Evolutionary conservation across 495 filamentous ascomycete genomes (phyloP), one percentile per base, ranked within the genome.

Genomic region (Penicillium desertorum): DNA sequence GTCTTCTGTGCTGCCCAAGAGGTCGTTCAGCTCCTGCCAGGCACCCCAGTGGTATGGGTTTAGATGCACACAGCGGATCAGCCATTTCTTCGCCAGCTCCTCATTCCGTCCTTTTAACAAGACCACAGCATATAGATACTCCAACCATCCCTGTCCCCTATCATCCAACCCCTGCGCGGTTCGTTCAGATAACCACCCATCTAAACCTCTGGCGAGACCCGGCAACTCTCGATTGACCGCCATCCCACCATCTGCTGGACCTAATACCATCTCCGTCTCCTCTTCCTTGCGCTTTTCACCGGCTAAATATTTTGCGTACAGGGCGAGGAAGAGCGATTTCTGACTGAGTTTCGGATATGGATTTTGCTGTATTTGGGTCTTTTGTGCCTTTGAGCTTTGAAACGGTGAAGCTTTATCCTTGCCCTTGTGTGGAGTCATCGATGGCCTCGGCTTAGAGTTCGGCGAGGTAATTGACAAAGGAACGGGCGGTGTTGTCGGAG

Each of bases 281-380:
- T 99, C 95, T 68, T 96, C 88, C 70, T 90, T 96, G 50, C 88
- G 83, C 76, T 99, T 99, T 76, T 98, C 95, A 3, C 95, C 95
- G 1, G 93, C 86, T 52, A 99, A 81, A 64, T 88, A 92, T 58
- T 91, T 95, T 20, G 95, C 89, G 62, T 99, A 99, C 14, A 98
- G 77, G 1, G 91, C 87, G 36, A 99, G 79, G 66, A 99, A 99
- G n/a, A 96, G 67, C 16, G 91, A 88, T 66, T 91, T 93, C 68
- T 96, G 90, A 71, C 92, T 96, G 54, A 96, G 65, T 7, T 65
- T 74, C 8, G 81, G 83, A 42, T 84, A 75, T 4, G 69, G 70
- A 34, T 78, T 77, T 46, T 67, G 66, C 2, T 67, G 51, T 36
- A 20, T 58, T 22, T 62, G 51, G 25, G 61, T 61, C 23, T 75